These are phyloP conservation scores for Puccinia polysora DNA, from an alignment of 1,284 basidiomycete species.

Conservation along the genomic window DNA sequence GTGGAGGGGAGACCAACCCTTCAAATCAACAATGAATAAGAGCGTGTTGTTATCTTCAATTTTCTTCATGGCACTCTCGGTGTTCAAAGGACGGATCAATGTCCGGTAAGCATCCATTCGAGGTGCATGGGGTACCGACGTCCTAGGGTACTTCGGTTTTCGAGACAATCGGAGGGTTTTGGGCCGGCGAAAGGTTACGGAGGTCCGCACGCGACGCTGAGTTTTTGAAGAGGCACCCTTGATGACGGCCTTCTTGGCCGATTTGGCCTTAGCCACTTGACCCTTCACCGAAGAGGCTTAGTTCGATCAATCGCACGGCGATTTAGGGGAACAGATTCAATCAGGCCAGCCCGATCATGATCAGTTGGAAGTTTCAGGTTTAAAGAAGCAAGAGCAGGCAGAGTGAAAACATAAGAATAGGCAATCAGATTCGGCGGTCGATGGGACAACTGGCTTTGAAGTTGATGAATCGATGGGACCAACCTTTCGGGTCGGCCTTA, in stretches of 20 bases:
- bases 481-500: slow-evolving; percentile 32
- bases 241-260: slow-evolving; percentile 38
- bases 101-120: slow-evolving; percentile 96
- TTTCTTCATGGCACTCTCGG: slow-evolving; percentile 71
- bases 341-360: not conserved
- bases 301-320: not conserved
- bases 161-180: slow-evolving; percentile 85
- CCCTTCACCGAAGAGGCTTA: slow-evolving; percentile 39
- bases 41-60: slow-evolving; percentile 99
- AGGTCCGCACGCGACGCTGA: slow-evolving; percentile 44
- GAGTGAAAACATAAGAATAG: not conserved
- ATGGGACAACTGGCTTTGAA: not conserved
- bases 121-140: slow-evolving; percentile 86
- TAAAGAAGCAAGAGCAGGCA: too few relatives aligned
- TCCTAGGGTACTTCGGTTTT: slow-evolving; percentile 86
- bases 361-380: not conserved
- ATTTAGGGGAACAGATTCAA: too few relatives aligned
- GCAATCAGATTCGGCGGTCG: not conserved
- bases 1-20: slow-evolving; percentile 49
- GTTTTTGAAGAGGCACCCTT: slow-evolving; percentile 41
- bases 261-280: slow-evolving; percentile 43
- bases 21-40: slow-evolving; percentile 93
- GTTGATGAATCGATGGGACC: not conserved
- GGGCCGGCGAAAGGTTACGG: slow-evolving; percentile 58
- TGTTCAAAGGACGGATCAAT: slow-evolving; percentile 69